phyloP scores from a whole-genome alignment of 345 rosid genomes.

The Eucalyptus albens region DNA sequence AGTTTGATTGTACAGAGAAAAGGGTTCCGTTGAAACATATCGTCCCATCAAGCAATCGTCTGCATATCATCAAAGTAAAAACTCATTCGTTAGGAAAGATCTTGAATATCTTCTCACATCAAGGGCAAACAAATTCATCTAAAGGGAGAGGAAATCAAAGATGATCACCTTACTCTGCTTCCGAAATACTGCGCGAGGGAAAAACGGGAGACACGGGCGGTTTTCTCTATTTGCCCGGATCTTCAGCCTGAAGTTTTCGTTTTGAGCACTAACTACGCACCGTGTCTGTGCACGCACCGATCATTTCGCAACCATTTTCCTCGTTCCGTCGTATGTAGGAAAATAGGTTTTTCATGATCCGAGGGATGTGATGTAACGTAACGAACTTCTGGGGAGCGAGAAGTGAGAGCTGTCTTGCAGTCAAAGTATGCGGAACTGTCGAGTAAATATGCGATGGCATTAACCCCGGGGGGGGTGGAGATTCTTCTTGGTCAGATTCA shows the following conservation, averaged over 20 bases:
- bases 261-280: background rate
- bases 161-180: background rate
- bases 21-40: background rate
- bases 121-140: background rate
- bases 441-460: background rate
- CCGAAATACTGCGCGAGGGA: background rate
- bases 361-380: background rate
- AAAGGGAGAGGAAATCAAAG: background rate
- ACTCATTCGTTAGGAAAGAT: background rate
- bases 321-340: background rate
- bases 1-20: background rate
- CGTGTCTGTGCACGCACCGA: background rate
- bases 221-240: background rate
- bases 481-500: background rate
- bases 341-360: background rate
- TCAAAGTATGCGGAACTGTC: background rate
- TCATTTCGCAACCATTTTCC: background rate
- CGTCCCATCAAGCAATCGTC: background rate
- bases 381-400: background rate
- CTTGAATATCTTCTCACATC: background rate
- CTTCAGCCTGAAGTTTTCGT: background rate
- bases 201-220: background rate
- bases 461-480: background rate
- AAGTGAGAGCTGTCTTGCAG: background rate
- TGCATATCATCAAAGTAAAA: background rate